phyloP scores from a whole-genome alignment of 768 basidiomycete genomes.

The Pisolithus tinctorius region DNA sequence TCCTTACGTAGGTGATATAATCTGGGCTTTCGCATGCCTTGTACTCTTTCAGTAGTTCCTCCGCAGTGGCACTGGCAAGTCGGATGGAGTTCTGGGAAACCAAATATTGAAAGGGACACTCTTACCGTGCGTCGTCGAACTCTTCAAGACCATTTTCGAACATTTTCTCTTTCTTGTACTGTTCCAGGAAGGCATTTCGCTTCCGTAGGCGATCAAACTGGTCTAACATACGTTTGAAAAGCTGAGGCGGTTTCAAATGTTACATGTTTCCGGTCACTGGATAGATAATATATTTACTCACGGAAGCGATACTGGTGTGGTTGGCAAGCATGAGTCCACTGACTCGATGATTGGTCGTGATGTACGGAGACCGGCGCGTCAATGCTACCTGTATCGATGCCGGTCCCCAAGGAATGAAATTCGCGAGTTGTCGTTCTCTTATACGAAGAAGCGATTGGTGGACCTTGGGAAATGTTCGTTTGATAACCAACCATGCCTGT shows the following conservation, averaged over 20 bases:
- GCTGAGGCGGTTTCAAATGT: slow-evolving; percentile 32
- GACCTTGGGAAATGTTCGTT: slow-evolving; percentile 44
- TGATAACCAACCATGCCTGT: neutral
- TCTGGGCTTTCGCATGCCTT: slow-evolving; percentile 93
- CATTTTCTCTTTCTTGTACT: slow-evolving; percentile 96
- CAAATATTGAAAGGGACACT: neutral
- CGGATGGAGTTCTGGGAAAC: neutral
- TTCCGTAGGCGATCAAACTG: slow-evolving; percentile 86
- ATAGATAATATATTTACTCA: slow-evolving; percentile 31
- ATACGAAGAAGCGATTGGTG: slow-evolving; percentile 97
- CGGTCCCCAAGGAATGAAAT: slow-evolving; percentile 99
- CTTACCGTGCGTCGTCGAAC: slow-evolving; percentile 94
- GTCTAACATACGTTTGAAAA: slow-evolving; percentile 94
- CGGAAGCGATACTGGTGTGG: slow-evolving; percentile 96
- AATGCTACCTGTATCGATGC: slow-evolving; percentile 97
- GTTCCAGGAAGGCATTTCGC: slow-evolving; percentile 92
- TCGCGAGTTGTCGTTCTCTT: slow-evolving; percentile 92
- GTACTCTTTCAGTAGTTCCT: slow-evolving; percentile 88
- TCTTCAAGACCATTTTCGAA: slow-evolving; percentile 92
- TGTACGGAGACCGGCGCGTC: slow-evolving; percentile 84
- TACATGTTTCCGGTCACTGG: neutral
- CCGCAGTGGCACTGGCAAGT: slow-evolving; percentile 64
- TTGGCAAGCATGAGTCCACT: slow-evolving; percentile 99
- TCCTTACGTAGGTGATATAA: slow-evolving; percentile 81
- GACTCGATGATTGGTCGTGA: slow-evolving; percentile 85